Conservation (phyloP, 129 eudicot species). For the Arctium lappa region DNA sequence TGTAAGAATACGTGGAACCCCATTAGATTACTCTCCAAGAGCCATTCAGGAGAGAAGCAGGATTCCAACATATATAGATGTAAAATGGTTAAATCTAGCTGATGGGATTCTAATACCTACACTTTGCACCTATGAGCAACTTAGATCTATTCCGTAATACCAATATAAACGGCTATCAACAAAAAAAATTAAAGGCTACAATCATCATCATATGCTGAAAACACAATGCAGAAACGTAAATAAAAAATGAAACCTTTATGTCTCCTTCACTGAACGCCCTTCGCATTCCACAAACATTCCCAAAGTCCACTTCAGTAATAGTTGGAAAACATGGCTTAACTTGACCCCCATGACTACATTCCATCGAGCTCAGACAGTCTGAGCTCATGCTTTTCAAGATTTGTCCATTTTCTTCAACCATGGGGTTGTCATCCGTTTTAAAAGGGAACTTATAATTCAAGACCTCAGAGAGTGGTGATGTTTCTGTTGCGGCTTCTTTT, state of each 20-base stretch:
- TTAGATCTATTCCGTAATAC: too few species aligned
- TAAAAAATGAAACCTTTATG: slow-evolving; percentile 60
- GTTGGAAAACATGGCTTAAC: slow-evolving; percentile 54
- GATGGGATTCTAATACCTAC: too few species aligned
- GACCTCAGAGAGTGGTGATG: slow-evolving; percentile 55
- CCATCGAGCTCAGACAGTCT: slow-evolving; percentile 61
- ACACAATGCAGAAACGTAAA: not conserved
- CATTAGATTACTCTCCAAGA: too few species aligned
- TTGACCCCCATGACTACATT: slow-evolving; percentile 40
- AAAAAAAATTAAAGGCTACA: not conserved
- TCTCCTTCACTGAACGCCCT: slow-evolving; percentile 96
- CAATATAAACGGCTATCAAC: too few species aligned
- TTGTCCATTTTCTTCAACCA: slow-evolving; percentile 40
- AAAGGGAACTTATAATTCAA: slow-evolving; percentile 43
- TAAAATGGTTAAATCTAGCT: too few species aligned
- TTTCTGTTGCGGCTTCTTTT: slow-evolving; percentile 48
- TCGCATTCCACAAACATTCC: slow-evolving; percentile 68
- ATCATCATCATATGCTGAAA: not conserved
- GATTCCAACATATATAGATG: too few species aligned
- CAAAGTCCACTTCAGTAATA: slow-evolving; percentile 55
- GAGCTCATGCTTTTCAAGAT: slow-evolving; percentile 69
- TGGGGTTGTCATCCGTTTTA: slow-evolving; percentile 30
- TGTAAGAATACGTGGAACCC: too few species aligned
- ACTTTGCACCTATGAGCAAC: too few species aligned
- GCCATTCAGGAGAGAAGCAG: too few species aligned